phyloP scores from a whole-genome alignment of 106 monocot species.

The Dendrobium catenatum region DNA sequence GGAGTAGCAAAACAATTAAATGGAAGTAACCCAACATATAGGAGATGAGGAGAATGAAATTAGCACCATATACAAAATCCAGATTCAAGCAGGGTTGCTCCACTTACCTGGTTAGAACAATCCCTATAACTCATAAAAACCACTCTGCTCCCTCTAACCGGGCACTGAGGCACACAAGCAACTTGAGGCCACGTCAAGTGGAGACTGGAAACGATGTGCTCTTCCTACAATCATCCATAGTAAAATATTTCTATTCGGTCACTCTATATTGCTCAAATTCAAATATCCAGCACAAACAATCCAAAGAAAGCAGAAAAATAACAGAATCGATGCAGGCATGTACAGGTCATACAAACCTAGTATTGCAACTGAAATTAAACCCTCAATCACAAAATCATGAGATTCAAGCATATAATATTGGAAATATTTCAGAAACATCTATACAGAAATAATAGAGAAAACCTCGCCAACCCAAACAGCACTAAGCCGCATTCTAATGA shows the following conservation, averaged over 20 bases:
- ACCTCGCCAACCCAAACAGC: background rate
- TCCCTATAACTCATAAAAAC: conserved; percentile 49
- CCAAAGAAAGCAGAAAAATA: background rate
- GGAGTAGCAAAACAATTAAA: background rate
- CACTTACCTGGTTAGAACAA: conserved; percentile 33
- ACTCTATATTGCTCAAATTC: too few species aligned
- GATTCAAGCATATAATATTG: background rate
- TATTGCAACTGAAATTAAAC: background rate
- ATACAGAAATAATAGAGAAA: background rate
- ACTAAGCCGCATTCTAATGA: background rate
- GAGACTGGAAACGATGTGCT: conserved; percentile 50
- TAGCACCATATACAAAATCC: background rate
- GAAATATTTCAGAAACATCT: background rate
- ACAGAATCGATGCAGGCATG: background rate
- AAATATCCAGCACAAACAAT: background rate
- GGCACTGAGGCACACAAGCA: conserved; percentile 46
- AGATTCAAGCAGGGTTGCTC: background rate
- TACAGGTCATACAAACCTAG: background rate
- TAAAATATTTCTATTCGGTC: background rate
- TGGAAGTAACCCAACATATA: background rate
- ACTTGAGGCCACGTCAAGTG: conserved; percentile 65
- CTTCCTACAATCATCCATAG: conserved; percentile 33
- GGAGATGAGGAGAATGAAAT: background rate
- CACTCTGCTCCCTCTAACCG: conserved; percentile 54
- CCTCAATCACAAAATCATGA: background rate